A percentile compares a stretch with the other conserved stretches of the same genome.
Evolutionary conservation across 2,329 filamentous ascomycete genomes (phyloP).

Genomic region (Trichoderma semiorbis): DNA sequence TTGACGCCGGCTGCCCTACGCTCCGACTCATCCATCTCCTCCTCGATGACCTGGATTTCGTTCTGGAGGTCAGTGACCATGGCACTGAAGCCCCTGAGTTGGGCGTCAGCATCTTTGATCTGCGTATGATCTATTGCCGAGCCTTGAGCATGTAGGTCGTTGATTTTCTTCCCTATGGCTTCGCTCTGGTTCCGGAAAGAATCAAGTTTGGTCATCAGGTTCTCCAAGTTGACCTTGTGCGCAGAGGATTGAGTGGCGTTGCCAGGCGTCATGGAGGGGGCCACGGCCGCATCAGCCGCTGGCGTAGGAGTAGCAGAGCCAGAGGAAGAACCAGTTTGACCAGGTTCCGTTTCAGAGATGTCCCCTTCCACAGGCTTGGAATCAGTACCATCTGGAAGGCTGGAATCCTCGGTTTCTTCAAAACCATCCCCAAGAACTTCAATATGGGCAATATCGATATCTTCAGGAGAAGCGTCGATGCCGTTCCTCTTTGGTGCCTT

Average conservation of each 20-base stretch:
- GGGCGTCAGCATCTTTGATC: slow-evolving; percentile 20
- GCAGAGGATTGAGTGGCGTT: slow-evolving; percentile 24
- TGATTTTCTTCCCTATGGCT: slow-evolving; percentile 31
- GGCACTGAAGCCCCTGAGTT: slow-evolving; percentile 30
- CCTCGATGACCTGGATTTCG: slow-evolving; percentile 34
- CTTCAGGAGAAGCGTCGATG: slow-evolving; percentile 40
- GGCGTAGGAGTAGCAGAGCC: not conserved
- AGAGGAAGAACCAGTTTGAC: not conserved
- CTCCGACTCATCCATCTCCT: slow-evolving; percentile 31
- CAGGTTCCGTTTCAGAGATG: not conserved
- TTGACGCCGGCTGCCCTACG: not conserved
- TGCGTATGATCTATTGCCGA: slow-evolving; percentile 27
- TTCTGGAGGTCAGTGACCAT: slow-evolving; percentile 34
- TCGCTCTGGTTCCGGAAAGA: slow-evolving; percentile 31
- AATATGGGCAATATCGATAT: slow-evolving; percentile 47
- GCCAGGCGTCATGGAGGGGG: not conserved
- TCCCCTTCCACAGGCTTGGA: not conserved
- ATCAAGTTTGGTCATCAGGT: slow-evolving; percentile 32
- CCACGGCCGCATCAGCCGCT: not conserved
- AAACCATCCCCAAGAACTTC: slow-evolving; percentile 27
- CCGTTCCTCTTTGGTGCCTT: not conserved
- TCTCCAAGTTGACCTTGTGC: slow-evolving; percentile 34
- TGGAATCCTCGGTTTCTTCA: slow-evolving; percentile 2
- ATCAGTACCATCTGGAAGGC: slow-evolving; percentile 12
- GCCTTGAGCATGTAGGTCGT: slow-evolving; percentile 26